A percentile compares a stretch with the other conserved stretches of the same genome.
phyloP scores from a whole-genome alignment of 192 early-diverging fungal genomes.

The Powellomyces hirtus region DNA sequence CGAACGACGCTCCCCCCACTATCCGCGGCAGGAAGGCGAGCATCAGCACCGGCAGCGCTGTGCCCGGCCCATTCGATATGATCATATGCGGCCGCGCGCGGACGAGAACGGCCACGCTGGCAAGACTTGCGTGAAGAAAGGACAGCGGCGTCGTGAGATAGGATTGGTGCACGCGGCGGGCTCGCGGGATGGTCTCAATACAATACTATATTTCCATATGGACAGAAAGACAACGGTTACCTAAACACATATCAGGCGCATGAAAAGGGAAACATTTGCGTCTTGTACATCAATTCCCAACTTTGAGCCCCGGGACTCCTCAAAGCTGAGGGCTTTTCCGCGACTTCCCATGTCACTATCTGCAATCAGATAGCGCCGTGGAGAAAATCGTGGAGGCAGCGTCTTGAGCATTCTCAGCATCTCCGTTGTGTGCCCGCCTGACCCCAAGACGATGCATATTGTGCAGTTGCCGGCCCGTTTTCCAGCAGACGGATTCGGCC shows the following conservation, averaged over 20 bases:
- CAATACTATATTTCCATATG: background rate
- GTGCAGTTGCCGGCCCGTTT: too few relatives aligned
- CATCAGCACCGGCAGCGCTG: slow-evolving; percentile 72
- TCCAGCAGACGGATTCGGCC: too few relatives aligned
- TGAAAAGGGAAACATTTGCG: background rate
- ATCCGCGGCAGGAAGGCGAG: slow-evolving; percentile 62
- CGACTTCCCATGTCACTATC: slow-evolving; percentile 61
- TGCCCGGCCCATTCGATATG: slow-evolving; percentile 89
- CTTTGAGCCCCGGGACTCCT: slow-evolving; percentile 22
- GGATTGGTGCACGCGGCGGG: slow-evolving; percentile 7
- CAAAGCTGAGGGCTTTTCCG: slow-evolving; percentile 52
- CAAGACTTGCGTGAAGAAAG: background rate
- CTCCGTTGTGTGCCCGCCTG: slow-evolving; percentile 90
- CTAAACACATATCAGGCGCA: background rate
- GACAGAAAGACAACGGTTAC: background rate
- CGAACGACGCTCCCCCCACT: slow-evolving; percentile 25
- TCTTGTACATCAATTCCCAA: background rate
- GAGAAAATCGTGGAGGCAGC: slow-evolving; percentile 59
- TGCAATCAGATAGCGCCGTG: slow-evolving; percentile 73
- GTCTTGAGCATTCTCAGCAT: slow-evolving; percentile 74
- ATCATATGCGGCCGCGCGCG: slow-evolving; percentile 27
- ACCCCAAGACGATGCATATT: slow-evolving; percentile 1
- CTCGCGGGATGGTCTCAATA: slow-evolving; percentile 5
- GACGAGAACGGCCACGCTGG: background rate
- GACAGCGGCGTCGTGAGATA: slow-evolving; percentile 6